phyloP scores from a whole-genome alignment of 345 rosid species.

The Linum lewisii region DNA sequence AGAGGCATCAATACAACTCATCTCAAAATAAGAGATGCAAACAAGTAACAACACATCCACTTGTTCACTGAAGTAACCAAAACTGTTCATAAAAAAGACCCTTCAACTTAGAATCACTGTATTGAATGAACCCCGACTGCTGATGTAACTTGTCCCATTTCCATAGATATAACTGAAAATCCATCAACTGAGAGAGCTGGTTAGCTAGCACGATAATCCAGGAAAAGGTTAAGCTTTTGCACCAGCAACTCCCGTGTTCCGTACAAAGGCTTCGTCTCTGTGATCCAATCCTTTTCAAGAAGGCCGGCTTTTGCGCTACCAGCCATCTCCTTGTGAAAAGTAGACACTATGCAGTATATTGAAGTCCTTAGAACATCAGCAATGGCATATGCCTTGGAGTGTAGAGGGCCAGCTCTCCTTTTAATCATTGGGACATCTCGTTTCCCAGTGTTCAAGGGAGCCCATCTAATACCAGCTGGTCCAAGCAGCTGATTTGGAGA shows the following conservation, averaged over 20 bases:
- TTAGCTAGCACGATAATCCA: constrained; percentile 51
- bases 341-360: constrained; percentile 49
- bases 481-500: constrained; percentile 56
- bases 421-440: constrained; percentile 43
- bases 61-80: too few species aligned
- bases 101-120: too few species aligned
- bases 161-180: too few species aligned
- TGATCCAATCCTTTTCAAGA: constrained; percentile 79
- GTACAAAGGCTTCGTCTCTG: constrained; percentile 38
- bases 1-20: too few species aligned
- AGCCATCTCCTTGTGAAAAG: constrained; percentile 73
- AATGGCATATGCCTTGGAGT: constrained; percentile 58
- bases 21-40: too few species aligned
- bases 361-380: constrained; percentile 73
- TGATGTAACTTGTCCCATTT: too few species aligned
- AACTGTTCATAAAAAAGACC: too few species aligned
- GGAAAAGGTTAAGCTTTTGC: constrained; percentile 67
- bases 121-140: too few species aligned
- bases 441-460: constrained; percentile 42
- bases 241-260: constrained; percentile 57
- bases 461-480: constrained; percentile 63
- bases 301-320: constrained; percentile 45
- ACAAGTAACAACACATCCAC: too few species aligned
- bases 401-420: constrained; percentile 37
- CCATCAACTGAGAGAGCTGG: constrained; percentile 14